Evolutionary conservation across 805 yeast species (phyloP), one percentile per base, ranked within the genome.

Genomic region (Candida ponderosae): DNA sequence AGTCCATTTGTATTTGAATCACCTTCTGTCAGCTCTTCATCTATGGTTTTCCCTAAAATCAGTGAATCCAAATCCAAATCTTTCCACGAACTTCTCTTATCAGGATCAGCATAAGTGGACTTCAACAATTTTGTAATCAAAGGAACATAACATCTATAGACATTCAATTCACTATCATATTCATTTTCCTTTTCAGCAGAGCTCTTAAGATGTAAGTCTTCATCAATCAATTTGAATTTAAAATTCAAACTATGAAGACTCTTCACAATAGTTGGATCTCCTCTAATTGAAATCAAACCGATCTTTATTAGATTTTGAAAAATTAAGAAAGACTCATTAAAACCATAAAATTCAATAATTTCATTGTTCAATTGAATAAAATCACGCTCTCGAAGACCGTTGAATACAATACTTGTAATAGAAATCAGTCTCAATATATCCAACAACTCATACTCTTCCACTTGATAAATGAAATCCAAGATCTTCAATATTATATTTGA

Each of bases 61-160:
- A 50, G 41, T 4, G 60, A 50, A 28, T 59, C 45, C 13, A 66
- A 41, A 20, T 65, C 70, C 4, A 63, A 49, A 6, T 65, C 64
- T 11, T 57, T 54, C 71, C 70, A 68, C 5, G 54, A 39, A 5
- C 57, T 47, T 32, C 49, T 39, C 15, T 33, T 40, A 32, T 36
- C 60, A 50, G 26, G 56, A 49, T 10, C 60, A 35, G 69, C 72
- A 45, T 79, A 76, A n/a, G 82, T 66, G 17, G 77, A 60, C 58
- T 89, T 88, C 3, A 85, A 70, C 11, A 88, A 49, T 41, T 97
- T 66, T 4, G 79, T 68, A 2, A 76, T 62, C 5, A 90, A 56
- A 3, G 98, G 97, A 0, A 87, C 82, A 23, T 76, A 82, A 1
- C 95, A 93, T 5, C 96, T 82, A 41, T 83, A 76, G 1, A 87